Conservation (phyloP, 2,329 filamentous ascomycete species). For the Calonectria henricotiae region DNA sequence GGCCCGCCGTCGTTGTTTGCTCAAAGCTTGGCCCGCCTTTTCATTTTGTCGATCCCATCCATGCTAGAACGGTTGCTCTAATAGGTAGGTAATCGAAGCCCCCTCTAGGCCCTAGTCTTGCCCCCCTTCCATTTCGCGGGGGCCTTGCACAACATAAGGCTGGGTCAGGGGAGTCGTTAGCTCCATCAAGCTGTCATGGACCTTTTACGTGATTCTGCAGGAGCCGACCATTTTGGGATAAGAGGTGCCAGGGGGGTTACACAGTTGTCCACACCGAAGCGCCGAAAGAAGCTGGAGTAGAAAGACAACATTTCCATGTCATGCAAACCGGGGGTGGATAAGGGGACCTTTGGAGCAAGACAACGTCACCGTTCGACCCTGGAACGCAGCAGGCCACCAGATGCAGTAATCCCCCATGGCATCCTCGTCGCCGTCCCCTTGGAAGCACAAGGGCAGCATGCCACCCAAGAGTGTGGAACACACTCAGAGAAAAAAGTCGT, state of each 20-base stretch:
- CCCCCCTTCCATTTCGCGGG: constrained; percentile 14
- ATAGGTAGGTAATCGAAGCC: constrained; percentile 22
- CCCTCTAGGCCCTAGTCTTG: constrained; percentile 6
- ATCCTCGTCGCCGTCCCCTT: constrained; percentile 20
- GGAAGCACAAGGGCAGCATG: constrained; percentile 16
- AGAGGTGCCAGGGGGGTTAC: constrained; percentile 17
- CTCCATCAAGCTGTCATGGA: constrained; percentile 26
- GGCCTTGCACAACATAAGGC: constrained; percentile 43
- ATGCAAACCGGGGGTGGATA: constrained; percentile 27
- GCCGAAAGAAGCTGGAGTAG: constrained; percentile 29
- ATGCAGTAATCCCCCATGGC: constrained; percentile 17
- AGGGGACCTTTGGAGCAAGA: constrained; percentile 11
- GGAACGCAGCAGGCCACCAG: constrained; percentile 13
- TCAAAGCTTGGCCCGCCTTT: constrained; percentile 14
- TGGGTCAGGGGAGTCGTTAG: constrained; percentile 29
- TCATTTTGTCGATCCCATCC: constrained; percentile 18
- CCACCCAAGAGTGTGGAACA: constrained; percentile 24
- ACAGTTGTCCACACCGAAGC: constrained; percentile 36
- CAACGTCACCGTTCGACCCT: constrained; percentile 18
- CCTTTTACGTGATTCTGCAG: constrained; percentile 34
- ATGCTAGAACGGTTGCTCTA: constrained; percentile 9
- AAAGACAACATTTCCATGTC: constrained; percentile 38
- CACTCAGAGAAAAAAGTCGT: constrained; percentile 20
- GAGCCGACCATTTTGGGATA: constrained; percentile 42
- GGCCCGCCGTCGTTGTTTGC: constrained; percentile 20